Evolutionary conservation across 805 yeast genomes (phyloP), one percentile per base, ranked within the genome.

Genomic region (Scheffersomyces amazonensis): DNA sequence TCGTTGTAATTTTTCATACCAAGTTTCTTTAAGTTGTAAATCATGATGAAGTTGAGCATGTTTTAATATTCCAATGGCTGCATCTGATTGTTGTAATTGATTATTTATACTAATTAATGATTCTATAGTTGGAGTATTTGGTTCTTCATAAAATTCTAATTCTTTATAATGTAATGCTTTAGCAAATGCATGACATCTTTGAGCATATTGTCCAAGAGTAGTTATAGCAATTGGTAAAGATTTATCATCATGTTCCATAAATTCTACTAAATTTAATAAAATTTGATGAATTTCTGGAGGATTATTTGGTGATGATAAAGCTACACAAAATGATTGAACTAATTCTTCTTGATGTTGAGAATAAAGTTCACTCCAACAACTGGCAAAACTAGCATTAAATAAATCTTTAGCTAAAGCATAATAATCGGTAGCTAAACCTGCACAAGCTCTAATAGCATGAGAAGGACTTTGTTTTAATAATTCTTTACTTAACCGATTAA

Each of bases 281-380:
- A 89, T 84, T 55, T 93, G 98, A 52, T 89, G 84, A 32, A 93
- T 90, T 50, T 93, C 99, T 0, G 99, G 97, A 0, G 97, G 96
- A 46, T 87, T 88, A 49, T 89, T 87, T 3, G 95, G 85, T 0
- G 96, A 85, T 0, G 91, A 85, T 44, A 91, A 67, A 0, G 98
- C 98, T 36, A 83, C 74, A 54, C 95, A 88, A 29, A 93, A 73
- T 2, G 95, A 76, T 48, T 85, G 85, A 2, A 90, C 87, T 33
- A 93, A 71, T 46, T 90, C 96, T 41, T 88, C 96, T 59, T 88
- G 96, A 52, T 87, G 83, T 41, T 84, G 89, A 9, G 90, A 84
- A 52, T 87, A 87, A 16, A 95, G 69, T 51, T 90, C 96, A 35
- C 83, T 78, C 99, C 99, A 93, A 48, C 96, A 90, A 51, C 95